Base-by-base conservation (phyloP, 1,139 yeast species). In the Ogataea hybrid region DNA sequence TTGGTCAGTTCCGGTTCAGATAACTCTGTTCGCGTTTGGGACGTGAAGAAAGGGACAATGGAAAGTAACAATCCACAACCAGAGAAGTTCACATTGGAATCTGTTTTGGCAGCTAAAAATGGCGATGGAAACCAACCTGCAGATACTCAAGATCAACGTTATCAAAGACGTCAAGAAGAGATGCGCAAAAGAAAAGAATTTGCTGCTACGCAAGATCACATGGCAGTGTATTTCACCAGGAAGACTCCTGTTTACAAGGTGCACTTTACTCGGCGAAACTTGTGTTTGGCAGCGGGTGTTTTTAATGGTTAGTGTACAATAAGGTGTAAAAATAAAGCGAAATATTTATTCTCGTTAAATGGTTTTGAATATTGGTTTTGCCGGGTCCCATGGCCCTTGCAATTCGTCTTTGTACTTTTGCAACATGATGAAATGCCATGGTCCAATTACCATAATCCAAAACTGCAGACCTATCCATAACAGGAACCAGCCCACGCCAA, bases 331-430 rank as follows among this genome's bases (percentile, higher is more conserved):
- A 32, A 25, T 31, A 37, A 31, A 21, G 22, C 32, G 32, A 14
- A 10, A 15, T 21, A 6, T 12, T 30, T n/a, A 18, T 17, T 25
- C 28, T 18, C 15, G 32, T 41, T 43, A 51, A 17, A 49, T 34
- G 22, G 56, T 51, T 40, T 60, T 57, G 22, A 71, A 60, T 11
- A 68, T 62, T 1, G 96, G 96, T 55, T 75, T 79, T 10, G 95
- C 96, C 1, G 85, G 81, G 61, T 88, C 96, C 96, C 96, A 88
- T 0, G 96, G 96, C 0, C 96, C 96, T 62, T 84, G 90, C 43
- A 88, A 69, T 59, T 87, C 96, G 59, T 87, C 86, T 62, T 88
- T 88, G 59, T 87, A 87, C 62, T 79, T 76, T 57, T 88, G 96
- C 30, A 88, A 65, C 32, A 74, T 73, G 41, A 86, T 63, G 52